Conservation (phyloP, 805 yeast species). For the Wickerhamomyces queroliae region DNA sequence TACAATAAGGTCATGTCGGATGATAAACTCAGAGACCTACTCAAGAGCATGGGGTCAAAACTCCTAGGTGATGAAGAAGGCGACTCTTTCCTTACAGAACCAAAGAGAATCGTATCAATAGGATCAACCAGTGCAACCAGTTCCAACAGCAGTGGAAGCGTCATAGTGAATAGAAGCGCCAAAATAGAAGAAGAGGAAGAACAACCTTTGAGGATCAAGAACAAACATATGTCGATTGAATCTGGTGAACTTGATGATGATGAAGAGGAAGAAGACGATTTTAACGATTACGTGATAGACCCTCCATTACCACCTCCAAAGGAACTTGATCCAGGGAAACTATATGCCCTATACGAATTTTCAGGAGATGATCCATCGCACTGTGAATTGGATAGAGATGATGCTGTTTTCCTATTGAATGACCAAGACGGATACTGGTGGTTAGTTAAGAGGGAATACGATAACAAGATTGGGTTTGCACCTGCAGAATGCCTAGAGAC, state of each 20-base stretch:
- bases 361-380: constrained; percentile 92
- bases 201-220: constrained; percentile 10
- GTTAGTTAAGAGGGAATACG: constrained; percentile 60
- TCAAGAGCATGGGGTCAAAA: constrained; percentile 11
- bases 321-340: constrained; percentile 74
- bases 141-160: constrained; percentile 7
- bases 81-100: constrained; percentile 11
- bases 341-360: constrained; percentile 85
- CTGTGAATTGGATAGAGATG: constrained; percentile 73
- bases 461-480: constrained; percentile 82
- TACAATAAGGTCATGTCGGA: constrained; percentile 20
- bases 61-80: constrained; percentile 14
- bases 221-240: constrained; percentile 19
- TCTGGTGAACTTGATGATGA: no score
- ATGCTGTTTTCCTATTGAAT: constrained; percentile 73
- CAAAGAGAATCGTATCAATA: constrained; percentile 16
- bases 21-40: constrained; percentile 12
- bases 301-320: constrained; percentile 56
- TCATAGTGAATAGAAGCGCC: constrained; percentile 8
- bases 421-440: constrained; percentile 97
- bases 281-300: constrained; percentile 33
- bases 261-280: constrained; percentile 32
- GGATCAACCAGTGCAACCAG: constrained; percentile 6
- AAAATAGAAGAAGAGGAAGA: constrained; percentile 13
- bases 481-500: constrained; percentile 96